These are phyloP conservation scores for Ormosia emarginata DNA, from an alignment of 306 rosid genomes.

Conservation along the genomic window DNA sequence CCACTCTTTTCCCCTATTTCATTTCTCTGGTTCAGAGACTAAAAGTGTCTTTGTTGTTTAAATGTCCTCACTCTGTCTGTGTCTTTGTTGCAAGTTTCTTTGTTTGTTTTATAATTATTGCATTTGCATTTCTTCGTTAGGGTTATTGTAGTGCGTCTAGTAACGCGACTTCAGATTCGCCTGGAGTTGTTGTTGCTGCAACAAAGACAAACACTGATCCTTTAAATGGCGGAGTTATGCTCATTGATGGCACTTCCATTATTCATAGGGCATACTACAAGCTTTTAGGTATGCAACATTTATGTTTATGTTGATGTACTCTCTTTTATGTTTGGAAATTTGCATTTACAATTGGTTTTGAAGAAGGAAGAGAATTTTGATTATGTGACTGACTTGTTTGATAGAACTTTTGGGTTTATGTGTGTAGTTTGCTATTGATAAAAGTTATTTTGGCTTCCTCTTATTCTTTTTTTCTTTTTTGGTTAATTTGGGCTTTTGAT, in stretches of 20 bases:
- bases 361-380: too few relatives aligned
- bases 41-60: too few relatives aligned
- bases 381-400: too few relatives aligned
- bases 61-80: too few relatives aligned
- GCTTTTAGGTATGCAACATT: conserved; percentile 58
- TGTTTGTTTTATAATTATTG: not conserved
- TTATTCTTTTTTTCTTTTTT: not conserved
- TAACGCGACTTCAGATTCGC: conserved; percentile 26
- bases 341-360: too few relatives aligned
- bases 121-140: conserved; percentile 34
- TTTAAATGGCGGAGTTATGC: conserved; percentile 79
- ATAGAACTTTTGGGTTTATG: too few relatives aligned
- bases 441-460: not conserved
- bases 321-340: not conserved
- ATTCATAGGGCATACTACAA: conserved; percentile 87
- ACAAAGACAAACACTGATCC: conserved; percentile 29
- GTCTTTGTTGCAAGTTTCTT: not conserved
- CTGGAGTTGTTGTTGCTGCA: conserved; percentile 33
- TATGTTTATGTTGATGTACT: not conserved
- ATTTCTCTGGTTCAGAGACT: too few relatives aligned
- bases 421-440: too few relatives aligned
- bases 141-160: conserved; percentile 41
- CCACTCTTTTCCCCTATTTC: too few relatives aligned
- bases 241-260: conserved; percentile 82
- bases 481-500: conserved; percentile 7